Conservation (phyloP, 2,329 filamentous ascomycete species). For the Penicillium occitanis region DNA sequence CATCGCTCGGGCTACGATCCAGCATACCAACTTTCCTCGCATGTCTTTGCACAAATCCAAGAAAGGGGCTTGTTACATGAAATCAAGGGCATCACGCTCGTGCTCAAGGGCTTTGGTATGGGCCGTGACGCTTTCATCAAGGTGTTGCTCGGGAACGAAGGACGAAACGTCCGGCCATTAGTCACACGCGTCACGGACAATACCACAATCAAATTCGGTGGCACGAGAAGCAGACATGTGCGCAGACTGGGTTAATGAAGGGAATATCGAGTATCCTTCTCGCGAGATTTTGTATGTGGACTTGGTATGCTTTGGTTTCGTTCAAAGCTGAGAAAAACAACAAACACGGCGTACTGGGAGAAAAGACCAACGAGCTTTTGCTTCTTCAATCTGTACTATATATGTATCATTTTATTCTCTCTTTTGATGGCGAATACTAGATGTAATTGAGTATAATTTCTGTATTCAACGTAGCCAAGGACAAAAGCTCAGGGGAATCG, state of each 20-base stretch:
- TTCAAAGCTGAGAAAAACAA: not conserved
- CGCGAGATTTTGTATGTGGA: not conserved
- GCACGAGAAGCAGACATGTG: constrained; percentile 78
- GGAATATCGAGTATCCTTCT: constrained; percentile 8
- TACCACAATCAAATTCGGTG: constrained; percentile 93
- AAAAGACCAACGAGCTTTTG: not conserved
- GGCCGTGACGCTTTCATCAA: constrained; percentile 89
- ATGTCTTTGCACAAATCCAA: constrained; percentile 79
- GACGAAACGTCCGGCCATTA: constrained; percentile 69
- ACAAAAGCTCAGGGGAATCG: not conserved
- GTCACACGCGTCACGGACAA: constrained; percentile 79
- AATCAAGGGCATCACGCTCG: constrained; percentile 75
- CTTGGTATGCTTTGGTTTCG: not conserved
- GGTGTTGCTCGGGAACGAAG: constrained; percentile 82
- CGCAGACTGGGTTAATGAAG: constrained; percentile 68
- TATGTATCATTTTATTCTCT: not conserved
- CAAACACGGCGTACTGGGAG: constrained; percentile 9
- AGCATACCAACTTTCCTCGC: constrained; percentile 83
- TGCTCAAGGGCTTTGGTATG: constrained; percentile 79
- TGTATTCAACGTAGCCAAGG: not conserved
- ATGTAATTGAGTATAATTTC: not conserved
- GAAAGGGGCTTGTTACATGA: constrained; percentile 75
- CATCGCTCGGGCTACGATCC: constrained; percentile 83
- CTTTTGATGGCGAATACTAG: not conserved
- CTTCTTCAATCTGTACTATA: constrained; percentile 7